phyloP scores from a whole-genome alignment of 208 protist species.

The Leishmania arabica region DNA sequence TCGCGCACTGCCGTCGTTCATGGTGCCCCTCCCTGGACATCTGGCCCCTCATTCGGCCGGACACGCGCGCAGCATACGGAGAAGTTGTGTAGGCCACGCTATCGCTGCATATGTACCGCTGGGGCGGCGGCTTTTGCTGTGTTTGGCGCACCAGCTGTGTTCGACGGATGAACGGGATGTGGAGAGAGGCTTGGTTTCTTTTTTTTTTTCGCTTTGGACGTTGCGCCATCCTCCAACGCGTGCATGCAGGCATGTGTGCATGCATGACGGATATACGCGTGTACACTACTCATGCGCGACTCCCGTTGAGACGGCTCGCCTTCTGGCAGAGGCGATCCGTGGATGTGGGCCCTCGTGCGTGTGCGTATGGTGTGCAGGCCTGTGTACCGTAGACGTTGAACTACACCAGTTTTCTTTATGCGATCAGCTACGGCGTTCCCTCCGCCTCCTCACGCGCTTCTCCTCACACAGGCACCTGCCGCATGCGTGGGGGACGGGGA shows the following conservation, averaged over 20 bases:
- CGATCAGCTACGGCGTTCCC: background rate
- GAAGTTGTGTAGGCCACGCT: background rate
- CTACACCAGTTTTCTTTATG: background rate
- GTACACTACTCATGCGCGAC: background rate
- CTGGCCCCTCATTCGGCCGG: background rate
- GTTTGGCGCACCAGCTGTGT: background rate
- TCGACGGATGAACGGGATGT: background rate
- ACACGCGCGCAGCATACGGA: background rate
- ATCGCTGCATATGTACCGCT: background rate
- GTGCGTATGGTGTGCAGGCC: background rate
- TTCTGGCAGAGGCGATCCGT: slow-evolving; percentile 36
- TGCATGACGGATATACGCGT: background rate
- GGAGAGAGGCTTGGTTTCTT: background rate
- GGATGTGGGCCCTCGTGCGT: background rate
- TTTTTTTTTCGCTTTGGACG: background rate
- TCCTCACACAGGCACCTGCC: background rate
- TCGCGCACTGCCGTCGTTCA: background rate
- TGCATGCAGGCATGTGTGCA: background rate
- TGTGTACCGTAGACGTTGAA: background rate
- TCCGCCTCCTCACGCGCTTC: background rate
- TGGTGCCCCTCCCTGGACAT: background rate
- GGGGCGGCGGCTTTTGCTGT: background rate
- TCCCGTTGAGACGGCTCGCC: slow-evolving; percentile 1
- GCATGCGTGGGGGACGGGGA: background rate
- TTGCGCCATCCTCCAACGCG: background rate